Conservation (phyloP, 2,329 filamentous ascomycete genomes). For the Fusarium denticulatum region DNA sequence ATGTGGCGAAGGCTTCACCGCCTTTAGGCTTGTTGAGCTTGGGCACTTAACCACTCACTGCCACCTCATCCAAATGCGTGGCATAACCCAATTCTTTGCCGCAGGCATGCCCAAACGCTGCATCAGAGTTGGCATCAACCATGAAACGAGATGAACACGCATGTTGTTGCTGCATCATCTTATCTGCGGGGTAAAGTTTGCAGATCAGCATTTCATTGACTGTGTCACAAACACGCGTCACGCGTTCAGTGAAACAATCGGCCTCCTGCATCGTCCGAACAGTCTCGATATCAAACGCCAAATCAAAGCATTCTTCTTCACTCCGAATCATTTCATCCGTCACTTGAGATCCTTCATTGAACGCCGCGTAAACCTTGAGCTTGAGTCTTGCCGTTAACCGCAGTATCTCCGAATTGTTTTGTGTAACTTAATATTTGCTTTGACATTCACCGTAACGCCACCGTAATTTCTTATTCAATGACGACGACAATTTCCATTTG, state of each 20-base stretch:
- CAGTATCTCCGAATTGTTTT: neutral
- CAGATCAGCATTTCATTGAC: neutral
- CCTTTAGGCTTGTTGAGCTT: conserved; percentile 14
- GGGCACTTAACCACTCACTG: conserved; percentile 10
- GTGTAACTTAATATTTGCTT: neutral
- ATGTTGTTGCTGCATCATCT: neutral
- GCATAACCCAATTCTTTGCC: neutral
- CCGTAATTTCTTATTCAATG: neutral
- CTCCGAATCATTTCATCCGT: neutral
- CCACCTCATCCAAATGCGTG: conserved; percentile 16
- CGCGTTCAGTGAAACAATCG: neutral
- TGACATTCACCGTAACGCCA: neutral
- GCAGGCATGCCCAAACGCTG: neutral
- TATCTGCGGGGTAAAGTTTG: neutral
- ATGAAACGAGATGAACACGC: neutral
- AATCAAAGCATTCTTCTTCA: neutral
- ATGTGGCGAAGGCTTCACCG: conserved; percentile 24
- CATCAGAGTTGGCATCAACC: neutral
- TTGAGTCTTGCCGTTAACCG: neutral
- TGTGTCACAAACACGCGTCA: neutral
- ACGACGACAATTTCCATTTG: neutral
- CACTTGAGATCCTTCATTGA: neutral
- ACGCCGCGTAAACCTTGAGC: neutral
- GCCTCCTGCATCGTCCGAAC: neutral
- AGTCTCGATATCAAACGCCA: neutral